These are phyloP conservation scores for Penicillium glabrum DNA, from an alignment of 2,329 filamentous ascomycete species.

Conservation along the genomic window DNA sequence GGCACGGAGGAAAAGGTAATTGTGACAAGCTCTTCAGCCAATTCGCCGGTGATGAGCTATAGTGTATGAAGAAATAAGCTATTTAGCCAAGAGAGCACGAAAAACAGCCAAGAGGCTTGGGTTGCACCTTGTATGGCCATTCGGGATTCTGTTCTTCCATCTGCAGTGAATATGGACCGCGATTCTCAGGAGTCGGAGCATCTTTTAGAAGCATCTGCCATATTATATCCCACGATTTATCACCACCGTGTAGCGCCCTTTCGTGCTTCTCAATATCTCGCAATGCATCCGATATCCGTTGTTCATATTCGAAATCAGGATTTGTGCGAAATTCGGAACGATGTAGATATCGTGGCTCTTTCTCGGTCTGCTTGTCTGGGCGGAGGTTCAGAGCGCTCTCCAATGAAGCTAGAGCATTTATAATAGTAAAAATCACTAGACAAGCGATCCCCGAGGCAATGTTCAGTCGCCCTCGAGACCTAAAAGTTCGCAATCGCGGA, in stretches of 20 bases:
- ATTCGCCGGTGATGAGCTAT: conserved; percentile 28
- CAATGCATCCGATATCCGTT: conserved; percentile 22
- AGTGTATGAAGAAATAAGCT: neutral
- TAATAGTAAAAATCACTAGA: too few relatives aligned
- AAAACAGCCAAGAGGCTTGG: neutral
- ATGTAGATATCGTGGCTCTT: conserved; percentile 28
- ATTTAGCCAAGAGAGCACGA: too few relatives aligned
- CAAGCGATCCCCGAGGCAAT: too few relatives aligned
- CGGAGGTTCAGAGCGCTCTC: conserved; percentile 6
- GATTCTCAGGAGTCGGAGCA: conserved; percentile 1
- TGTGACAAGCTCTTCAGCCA: conserved; percentile 28
- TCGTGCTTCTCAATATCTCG: conserved; percentile 20
- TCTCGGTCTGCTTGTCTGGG: conserved; percentile 5
- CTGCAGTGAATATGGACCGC: conserved; percentile 25
- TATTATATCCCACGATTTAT: conserved; percentile 19
- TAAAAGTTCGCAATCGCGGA: too few relatives aligned
- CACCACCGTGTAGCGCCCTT: conserved; percentile 6
- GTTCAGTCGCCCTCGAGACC: too few relatives aligned
- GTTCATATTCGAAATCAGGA: conserved; percentile 31
- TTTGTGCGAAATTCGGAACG: conserved; percentile 28
- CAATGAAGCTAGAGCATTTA: too few relatives aligned
- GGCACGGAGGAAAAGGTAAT: conserved; percentile 26
- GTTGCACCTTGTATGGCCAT: conserved; percentile 30
- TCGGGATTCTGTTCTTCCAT: conserved; percentile 28
- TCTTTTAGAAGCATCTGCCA: conserved; percentile 34